Percentiles rank a stretch among this genome's conserved stretches.
These are phyloP conservation scores for Penicillium goetzii DNA, from an alignment of 495 filamentous ascomycete genomes.

Conservation along the genomic window DNA sequence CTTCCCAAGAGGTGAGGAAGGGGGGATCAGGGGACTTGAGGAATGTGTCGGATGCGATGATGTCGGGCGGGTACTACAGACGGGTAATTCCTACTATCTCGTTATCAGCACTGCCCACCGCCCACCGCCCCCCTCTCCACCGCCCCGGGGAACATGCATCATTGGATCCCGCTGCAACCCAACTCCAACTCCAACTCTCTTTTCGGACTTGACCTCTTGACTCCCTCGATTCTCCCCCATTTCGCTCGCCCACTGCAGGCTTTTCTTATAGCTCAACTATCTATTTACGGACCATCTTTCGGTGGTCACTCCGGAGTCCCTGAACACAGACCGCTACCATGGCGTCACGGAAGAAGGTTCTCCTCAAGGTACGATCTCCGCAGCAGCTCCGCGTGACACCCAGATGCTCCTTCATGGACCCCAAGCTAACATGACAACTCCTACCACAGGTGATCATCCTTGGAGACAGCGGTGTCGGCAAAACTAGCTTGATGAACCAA, in stretches of 20 bases:
- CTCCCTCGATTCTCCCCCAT: neutral
- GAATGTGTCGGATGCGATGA: constrained; percentile 27
- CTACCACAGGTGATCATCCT: constrained; percentile 89
- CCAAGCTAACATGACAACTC: constrained; percentile 14
- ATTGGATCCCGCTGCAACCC: constrained; percentile 37
- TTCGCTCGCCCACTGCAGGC: neutral
- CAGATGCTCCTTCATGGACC: neutral
- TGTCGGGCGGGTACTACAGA: constrained; percentile 9
- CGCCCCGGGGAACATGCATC: constrained; percentile 44
- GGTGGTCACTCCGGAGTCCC: constrained; percentile 11
- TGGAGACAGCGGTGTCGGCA: constrained; percentile 96
- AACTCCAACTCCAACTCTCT: constrained; percentile 32
- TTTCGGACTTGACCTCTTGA: constrained; percentile 14
- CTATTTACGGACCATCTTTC: neutral
- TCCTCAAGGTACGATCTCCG: constrained; percentile 77
- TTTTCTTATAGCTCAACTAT: constrained; percentile 6
- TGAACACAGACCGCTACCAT: constrained; percentile 51
- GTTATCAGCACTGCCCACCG: constrained; percentile 28
- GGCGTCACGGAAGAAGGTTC: constrained; percentile 95
- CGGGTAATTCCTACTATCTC: constrained; percentile 17
- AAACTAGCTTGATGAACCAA: constrained; percentile 99
- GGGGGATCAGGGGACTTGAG: constrained; percentile 26
- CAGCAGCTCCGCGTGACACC: constrained; percentile 27
- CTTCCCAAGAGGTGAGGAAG: constrained; percentile 8
- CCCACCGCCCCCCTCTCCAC: constrained; percentile 42